These are phyloP conservation scores for Claviceps sp. DNA, from an alignment of 2,329 filamentous ascomycete species.

Conservation along the genomic window DNA sequence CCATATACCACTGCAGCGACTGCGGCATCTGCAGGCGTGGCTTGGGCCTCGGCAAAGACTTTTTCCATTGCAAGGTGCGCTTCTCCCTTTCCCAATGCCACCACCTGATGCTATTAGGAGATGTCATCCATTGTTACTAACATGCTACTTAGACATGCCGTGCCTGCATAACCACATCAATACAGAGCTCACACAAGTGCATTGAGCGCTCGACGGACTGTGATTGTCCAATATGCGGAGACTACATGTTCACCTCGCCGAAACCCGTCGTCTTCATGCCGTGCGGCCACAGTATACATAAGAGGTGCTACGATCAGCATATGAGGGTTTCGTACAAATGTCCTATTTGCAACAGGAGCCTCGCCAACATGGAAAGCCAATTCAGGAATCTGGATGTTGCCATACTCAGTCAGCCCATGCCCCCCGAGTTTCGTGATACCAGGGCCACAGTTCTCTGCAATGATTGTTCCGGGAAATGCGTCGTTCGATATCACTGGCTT, in stretches of 20 bases:
- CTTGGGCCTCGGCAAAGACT: slow-evolving; percentile 86
- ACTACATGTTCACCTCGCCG: slow-evolving; percentile 90
- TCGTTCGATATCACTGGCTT: slow-evolving; percentile 85
- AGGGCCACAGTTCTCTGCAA: slow-evolving; percentile 83
- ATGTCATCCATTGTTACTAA: not conserved
- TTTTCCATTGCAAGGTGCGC: slow-evolving; percentile 89
- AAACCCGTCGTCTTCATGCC: slow-evolving; percentile 84
- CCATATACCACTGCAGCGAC: slow-evolving; percentile 91
- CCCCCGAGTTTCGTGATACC: slow-evolving; percentile 64
- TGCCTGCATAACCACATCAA: slow-evolving; percentile 84
- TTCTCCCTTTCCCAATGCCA: not conserved
- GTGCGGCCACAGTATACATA: slow-evolving; percentile 93
- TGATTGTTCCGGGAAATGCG: slow-evolving; percentile 80
- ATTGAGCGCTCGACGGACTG: slow-evolving; percentile 91
- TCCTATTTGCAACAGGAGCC: slow-evolving; percentile 88
- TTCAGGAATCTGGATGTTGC: slow-evolving; percentile 84
- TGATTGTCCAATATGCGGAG: slow-evolving; percentile 91
- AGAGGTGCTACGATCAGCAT: slow-evolving; percentile 75
- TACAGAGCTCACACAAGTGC: slow-evolving; percentile 76
- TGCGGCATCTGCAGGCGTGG: slow-evolving; percentile 92
- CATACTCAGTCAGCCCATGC: slow-evolving; percentile 87
- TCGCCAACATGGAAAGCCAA: slow-evolving; percentile 94
- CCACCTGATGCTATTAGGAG: not conserved
- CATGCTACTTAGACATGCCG: slow-evolving; percentile 55
- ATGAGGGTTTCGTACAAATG: slow-evolving; percentile 89